These are phyloP conservation scores for Melanopsichium pennsylvanicum DNA, from an alignment of 1,284 basidiomycete species.

Conservation along the genomic window DNA sequence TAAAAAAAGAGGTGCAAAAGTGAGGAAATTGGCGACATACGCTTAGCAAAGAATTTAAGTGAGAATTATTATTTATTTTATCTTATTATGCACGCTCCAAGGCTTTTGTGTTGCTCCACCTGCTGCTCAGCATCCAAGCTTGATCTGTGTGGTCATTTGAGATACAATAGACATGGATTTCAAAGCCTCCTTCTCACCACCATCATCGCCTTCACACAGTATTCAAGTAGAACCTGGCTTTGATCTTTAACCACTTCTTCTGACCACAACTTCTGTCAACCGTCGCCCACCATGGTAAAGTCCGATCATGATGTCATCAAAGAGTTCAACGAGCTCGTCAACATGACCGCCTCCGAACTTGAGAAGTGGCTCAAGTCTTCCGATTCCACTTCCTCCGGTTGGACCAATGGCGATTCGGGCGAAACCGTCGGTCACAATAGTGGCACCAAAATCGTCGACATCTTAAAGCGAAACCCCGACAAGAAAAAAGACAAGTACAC, in stretches of 20 bases:
- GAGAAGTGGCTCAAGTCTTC: slow-evolving; percentile 61
- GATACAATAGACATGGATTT: no score
- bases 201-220: background rate
- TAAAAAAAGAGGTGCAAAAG: no score
- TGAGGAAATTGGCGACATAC: no score
- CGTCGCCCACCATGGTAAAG: slow-evolving; percentile 46
- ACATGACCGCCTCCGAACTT: slow-evolving; percentile 62
- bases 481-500: slow-evolving; percentile 60
- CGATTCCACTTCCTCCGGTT: slow-evolving; percentile 49
- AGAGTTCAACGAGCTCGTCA: slow-evolving; percentile 63
- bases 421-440: slow-evolving; percentile 60
- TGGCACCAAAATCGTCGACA: slow-evolving; percentile 59
- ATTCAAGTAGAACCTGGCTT: no score
- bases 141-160: no score
- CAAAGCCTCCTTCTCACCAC: background rate
- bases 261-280: background rate
- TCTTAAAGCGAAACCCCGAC: slow-evolving; percentile 62
- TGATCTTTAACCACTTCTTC: background rate
- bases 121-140: no score
- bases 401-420: slow-evolving; percentile 49
- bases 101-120: no score
- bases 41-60: no score
- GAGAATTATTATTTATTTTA: no score
- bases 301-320: slow-evolving; percentile 49
- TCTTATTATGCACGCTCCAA: no score